phyloP scores from a whole-genome alignment of 2,329 filamentous ascomycete genomes.

The Beauveria sp. region DNA sequence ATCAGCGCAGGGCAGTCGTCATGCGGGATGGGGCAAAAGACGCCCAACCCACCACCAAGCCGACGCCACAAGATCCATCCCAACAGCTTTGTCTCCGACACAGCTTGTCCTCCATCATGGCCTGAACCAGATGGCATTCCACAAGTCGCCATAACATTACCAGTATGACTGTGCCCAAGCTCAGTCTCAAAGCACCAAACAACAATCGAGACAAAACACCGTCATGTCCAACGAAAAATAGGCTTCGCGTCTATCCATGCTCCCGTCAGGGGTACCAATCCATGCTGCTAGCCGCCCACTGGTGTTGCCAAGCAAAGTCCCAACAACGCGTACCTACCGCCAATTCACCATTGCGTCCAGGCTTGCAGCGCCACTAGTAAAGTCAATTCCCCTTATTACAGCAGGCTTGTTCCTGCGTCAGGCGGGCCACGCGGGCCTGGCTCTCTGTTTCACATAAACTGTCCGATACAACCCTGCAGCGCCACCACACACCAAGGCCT shows the following conservation, averaged over 20 bases:
- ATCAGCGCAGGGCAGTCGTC: background rate
- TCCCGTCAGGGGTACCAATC: background rate
- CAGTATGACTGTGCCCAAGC: no score
- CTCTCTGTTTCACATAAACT: slow-evolving; percentile 9
- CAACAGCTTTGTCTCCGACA: background rate
- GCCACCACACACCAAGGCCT: background rate
- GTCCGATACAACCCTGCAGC: slow-evolving; percentile 4
- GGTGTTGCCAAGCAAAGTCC: background rate
- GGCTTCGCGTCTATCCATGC: background rate
- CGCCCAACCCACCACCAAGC: slow-evolving; percentile 1
- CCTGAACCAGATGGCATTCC: background rate
- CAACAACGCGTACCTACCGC: background rate
- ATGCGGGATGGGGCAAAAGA: background rate
- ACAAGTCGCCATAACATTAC: background rate
- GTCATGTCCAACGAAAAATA: background rate
- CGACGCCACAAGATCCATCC: slow-evolving; percentile 8
- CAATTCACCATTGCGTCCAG: background rate
- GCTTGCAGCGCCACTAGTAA: background rate
- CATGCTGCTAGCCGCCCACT: slow-evolving; percentile 1
- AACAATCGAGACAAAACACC: background rate
- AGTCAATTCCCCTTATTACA: slow-evolving; percentile 1
- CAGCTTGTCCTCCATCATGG: no score
- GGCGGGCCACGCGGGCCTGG: slow-evolving; percentile 5
- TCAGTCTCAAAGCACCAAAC: background rate
- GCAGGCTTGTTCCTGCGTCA: slow-evolving; percentile 3